Evolutionary conservation across 805 yeast genomes (phyloP).

Genomic region (Candida silvatica): DNA sequence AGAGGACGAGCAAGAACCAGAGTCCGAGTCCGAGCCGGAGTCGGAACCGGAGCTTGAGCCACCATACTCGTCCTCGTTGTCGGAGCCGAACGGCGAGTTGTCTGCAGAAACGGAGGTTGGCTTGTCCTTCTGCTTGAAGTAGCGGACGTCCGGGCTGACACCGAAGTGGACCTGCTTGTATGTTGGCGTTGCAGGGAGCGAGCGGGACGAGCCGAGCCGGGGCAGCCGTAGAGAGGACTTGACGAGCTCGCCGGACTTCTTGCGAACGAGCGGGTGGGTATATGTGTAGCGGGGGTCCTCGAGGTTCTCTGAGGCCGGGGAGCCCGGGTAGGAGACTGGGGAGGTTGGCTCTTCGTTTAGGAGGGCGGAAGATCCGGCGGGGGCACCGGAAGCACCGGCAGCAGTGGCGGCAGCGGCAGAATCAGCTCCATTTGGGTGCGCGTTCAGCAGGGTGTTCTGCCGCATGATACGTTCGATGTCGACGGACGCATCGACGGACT

Average conservation of each 20-base stretch:
- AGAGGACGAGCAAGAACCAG: constrained; percentile 13
- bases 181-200: constrained; percentile 49
- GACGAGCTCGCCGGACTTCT: constrained; percentile 83
- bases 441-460: constrained; percentile 22
- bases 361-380: background rate
- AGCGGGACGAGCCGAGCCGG: constrained; percentile 19
- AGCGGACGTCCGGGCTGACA: constrained; percentile 61
- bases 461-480: constrained; percentile 18
- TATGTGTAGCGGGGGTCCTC: constrained; percentile 6
- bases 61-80: constrained; percentile 19
- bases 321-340: constrained; percentile 1
- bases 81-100: constrained; percentile 44
- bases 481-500: constrained; percentile 11
- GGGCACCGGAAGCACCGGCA: background rate
- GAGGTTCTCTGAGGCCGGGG: background rate
- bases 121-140: constrained; percentile 62
- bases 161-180: constrained; percentile 81
- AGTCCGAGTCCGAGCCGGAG: constrained; percentile 18
- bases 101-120: constrained; percentile 72
- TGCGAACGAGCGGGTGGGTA: constrained; percentile 46
- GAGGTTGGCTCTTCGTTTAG: background rate
- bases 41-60: constrained; percentile 13
- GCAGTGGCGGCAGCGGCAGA: background rate
- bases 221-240: constrained; percentile 58
- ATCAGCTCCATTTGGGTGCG: constrained; percentile 7